phyloP scores from a whole-genome alignment of 768 basidiomycete species.

The Pulveroboletus frians region DNA sequence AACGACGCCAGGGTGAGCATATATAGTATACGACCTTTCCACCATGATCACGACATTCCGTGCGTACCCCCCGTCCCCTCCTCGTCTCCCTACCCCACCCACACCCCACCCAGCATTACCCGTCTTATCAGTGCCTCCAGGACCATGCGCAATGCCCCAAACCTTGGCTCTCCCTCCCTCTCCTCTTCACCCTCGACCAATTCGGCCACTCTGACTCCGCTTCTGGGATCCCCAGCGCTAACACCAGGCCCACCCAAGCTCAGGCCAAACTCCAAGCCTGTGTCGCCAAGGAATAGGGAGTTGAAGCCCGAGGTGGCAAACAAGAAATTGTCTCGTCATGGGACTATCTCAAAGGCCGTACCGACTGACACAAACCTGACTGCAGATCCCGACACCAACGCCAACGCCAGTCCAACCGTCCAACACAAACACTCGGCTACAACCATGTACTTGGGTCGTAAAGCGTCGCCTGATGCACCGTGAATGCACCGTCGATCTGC shows the following conservation, averaged over 20 bases:
- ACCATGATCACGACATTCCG: slow-evolving; percentile 82
- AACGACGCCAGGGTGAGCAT: no score
- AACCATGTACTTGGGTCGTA: background rate
- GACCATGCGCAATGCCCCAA: slow-evolving; percentile 39
- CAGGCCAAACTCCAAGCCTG: no score
- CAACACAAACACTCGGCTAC: slow-evolving; percentile 7
- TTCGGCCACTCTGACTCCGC: no score
- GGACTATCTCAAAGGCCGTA: background rate
- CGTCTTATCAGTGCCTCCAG: slow-evolving; percentile 77
- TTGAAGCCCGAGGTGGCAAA: no score
- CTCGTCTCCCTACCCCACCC: background rate
- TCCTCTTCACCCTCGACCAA: no score
- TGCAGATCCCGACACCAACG: background rate
- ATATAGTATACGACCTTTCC: slow-evolving; percentile 50
- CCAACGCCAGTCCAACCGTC: background rate
- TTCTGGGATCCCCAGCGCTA: no score
- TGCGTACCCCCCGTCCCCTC: slow-evolving; percentile 33
- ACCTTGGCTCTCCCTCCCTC: no score
- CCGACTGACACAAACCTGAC: background rate
- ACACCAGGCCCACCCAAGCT: no score
- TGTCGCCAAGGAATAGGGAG: no score
- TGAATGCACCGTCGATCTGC: slow-evolving; percentile 14
- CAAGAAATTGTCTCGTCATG: background rate
- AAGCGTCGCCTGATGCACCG: background rate
- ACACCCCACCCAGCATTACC: slow-evolving; percentile 40